Conservation (phyloP, 1,284 basidiomycete genomes). For the Ustilago trichophora region DNA sequence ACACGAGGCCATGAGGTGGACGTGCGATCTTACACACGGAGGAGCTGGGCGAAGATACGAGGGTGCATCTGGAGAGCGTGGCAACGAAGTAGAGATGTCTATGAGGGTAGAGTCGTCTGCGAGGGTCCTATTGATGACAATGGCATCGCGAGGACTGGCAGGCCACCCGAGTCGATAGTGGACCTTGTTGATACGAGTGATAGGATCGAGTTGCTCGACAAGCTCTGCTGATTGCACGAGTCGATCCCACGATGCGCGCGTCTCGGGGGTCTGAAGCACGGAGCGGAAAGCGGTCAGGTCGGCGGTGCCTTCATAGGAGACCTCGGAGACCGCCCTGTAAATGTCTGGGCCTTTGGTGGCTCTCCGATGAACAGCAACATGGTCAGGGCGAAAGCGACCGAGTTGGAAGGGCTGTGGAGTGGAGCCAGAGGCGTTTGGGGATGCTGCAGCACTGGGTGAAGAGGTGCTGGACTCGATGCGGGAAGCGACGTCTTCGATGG, state of each 20-base stretch:
- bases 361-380: conserved; percentile 69
- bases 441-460: not conserved
- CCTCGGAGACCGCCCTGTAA: conserved; percentile 82
- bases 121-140: conserved; percentile 45
- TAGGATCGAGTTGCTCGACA: conserved; percentile 85
- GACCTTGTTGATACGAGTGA: conserved; percentile 85
- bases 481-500: conserved; percentile 20
- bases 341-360: conserved; percentile 75
- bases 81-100: conserved; percentile 91
- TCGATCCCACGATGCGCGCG: conserved; percentile 79
- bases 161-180: conserved; percentile 95
- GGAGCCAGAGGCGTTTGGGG: conserved; percentile 4
- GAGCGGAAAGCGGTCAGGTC: conserved; percentile 83
- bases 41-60: conserved; percentile 91
- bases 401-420: conserved; percentile 19
- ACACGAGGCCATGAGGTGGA: conserved; percentile 90
- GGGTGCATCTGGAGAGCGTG: conserved; percentile 89
- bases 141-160: conserved; percentile 73
- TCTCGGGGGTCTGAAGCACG: conserved; percentile 82
- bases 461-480: conserved; percentile 6
- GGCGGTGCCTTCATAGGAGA: conserved; percentile 73
- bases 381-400: conserved; percentile 56
- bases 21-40: conserved; percentile 90
- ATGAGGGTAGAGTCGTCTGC: conserved; percentile 74
- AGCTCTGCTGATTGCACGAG: conserved; percentile 85